Evolutionary conservation across 257 asterid species (phyloP), one percentile per base, ranked within the genome.

Genomic region (Thymus quinquecostatus): DNA sequence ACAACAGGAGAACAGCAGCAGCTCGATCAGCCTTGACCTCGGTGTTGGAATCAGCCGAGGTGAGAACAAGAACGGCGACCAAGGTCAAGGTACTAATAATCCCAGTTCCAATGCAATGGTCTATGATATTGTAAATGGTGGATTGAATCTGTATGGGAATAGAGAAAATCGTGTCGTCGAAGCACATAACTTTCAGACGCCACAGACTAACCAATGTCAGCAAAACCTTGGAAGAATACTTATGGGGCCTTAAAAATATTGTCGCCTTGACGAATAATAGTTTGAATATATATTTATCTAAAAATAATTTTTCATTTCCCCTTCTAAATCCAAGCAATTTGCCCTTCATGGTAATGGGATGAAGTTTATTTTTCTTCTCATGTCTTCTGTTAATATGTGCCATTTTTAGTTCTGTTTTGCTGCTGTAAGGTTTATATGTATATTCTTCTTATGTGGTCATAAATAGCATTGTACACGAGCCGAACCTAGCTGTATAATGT

Each of bases 1-100:
- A 78, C 76, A 84, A 78, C 83, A 89, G 78, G 78, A 85, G 10
- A 44, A 44, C 4, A 70, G 77, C 27, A 69, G 77, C 28, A 78
- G 82, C 14, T 77, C 89, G 44, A 68, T 89, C 33, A 88, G 95
- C 82, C 96, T 94, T 13, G 88, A 91, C 82, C 95, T 91, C 27
- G 98, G 99, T 58, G 95, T 94, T 55, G 96, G 99, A 30, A 88
- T 82, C 21, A 80, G 88, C 36, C 79, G 74, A 30, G 57, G 69
- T 10, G 84, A 84, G 55, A 79, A 74, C 56, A 65, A 88, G 65
- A 36, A 74, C 32, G 86, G 76, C 6, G 83, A 74, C 51, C 89
- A 78, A 6, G 28, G 6, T 21, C 57, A 51, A 40, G 29, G 59
- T 5, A 64, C 29, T 6, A 51, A 14, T 51, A 51, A 51, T 5